Percentiles rank a stretch among this genome's conserved stretches.
Conservation (phyloP, 108 stramenopile genomes). For the Aureococcus anophagefferens region DNA sequence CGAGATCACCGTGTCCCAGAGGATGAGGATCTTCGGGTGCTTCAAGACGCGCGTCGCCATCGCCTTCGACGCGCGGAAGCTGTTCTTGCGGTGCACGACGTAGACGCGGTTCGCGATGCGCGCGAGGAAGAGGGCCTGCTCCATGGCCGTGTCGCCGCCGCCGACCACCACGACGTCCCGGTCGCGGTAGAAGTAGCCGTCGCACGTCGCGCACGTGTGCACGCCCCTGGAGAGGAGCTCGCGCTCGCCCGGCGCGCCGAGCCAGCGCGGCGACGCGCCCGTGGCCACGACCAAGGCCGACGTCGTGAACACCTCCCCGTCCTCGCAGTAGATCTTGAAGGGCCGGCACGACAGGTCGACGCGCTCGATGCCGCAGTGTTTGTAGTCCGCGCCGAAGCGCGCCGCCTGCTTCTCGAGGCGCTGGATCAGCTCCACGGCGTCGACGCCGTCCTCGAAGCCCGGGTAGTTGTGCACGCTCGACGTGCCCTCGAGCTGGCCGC, state of each 20-base stretch:
- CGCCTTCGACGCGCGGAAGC: constrained; percentile 25
- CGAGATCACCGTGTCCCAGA: constrained; percentile 17
- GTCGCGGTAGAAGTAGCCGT: constrained; percentile 71
- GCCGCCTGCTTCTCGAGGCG: constrained; percentile 70
- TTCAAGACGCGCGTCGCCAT: constrained; percentile 19
- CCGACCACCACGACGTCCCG: constrained; percentile 80
- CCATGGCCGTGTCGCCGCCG: constrained; percentile 92
- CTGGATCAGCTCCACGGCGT: constrained; percentile 60
- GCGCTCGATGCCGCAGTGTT: constrained; percentile 18
- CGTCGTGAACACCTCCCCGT: constrained; percentile 39
- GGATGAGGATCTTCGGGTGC: constrained; percentile 29
- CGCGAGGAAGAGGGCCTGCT: constrained; percentile 83
- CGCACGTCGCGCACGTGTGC: constrained; percentile 86
- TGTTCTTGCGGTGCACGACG: constrained; percentile 27
- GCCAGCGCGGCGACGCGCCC: constrained; percentile 88
- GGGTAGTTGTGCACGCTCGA: constrained; percentile 90
- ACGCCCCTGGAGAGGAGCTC: constrained; percentile 79
- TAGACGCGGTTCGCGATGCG: constrained; percentile 45
- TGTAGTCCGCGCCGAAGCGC: constrained; percentile 66
- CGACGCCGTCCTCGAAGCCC: constrained; percentile 64
- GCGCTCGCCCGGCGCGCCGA: constrained; percentile 70
- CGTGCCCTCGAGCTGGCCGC: constrained; percentile 81
- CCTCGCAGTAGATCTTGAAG: constrained; percentile 47
- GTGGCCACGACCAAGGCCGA: constrained; percentile 84
- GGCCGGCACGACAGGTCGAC: not conserved